A percentile compares a stretch with the other conserved stretches of the same genome.
Evolutionary conservation across 2,329 filamentous ascomycete genomes (phyloP).

Genomic region (Aspergillus sp.): DNA sequence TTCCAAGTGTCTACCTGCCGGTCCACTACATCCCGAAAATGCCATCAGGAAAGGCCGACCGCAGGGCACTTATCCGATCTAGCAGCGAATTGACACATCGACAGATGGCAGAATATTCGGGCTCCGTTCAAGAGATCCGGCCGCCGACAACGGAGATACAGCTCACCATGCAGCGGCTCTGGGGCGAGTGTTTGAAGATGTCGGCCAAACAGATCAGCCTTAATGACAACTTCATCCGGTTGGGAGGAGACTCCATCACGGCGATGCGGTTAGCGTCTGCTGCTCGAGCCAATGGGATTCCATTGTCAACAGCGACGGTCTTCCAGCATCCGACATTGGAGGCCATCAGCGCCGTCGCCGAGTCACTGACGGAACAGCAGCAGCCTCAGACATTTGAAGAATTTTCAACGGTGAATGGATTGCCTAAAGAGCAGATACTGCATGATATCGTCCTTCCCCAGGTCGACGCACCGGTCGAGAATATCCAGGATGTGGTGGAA

Average conservation of each 20-base stretch:
- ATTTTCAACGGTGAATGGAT: conserved; percentile 5
- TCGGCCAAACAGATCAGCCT: conserved; percentile 3
- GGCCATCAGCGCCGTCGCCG: not conserved
- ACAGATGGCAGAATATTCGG: conserved; percentile 3
- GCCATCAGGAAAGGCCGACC: conserved; percentile 6
- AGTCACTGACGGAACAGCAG: conserved; percentile 3
- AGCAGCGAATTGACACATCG: conserved; percentile 1
- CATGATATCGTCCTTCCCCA: conserved; percentile 5
- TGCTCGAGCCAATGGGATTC: conserved; percentile 2
- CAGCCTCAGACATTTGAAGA: conserved; percentile 5
- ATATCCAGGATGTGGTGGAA: conserved; percentile 7
- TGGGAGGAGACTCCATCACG: conserved; percentile 1
- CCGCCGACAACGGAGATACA: conserved; percentile 2
- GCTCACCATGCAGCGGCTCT: conserved; percentile 4
- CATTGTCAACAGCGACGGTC: conserved; percentile 11
- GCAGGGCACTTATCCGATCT: conserved; percentile 2
- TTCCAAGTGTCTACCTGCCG: conserved; percentile 4
- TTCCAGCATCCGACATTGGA: not conserved
- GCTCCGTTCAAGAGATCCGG: conserved; percentile 27
- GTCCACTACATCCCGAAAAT: conserved; percentile 4
- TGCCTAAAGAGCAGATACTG: conserved; percentile 3
- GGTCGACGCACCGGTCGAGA: conserved; percentile 1
- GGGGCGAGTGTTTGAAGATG: conserved; percentile 3
- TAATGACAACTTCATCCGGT: conserved; percentile 9
- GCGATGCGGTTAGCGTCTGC: not conserved